These are phyloP conservation scores for Hypomontagnella submonticulosa DNA, from an alignment of 495 filamentous ascomycete species.

Conservation along the genomic window DNA sequence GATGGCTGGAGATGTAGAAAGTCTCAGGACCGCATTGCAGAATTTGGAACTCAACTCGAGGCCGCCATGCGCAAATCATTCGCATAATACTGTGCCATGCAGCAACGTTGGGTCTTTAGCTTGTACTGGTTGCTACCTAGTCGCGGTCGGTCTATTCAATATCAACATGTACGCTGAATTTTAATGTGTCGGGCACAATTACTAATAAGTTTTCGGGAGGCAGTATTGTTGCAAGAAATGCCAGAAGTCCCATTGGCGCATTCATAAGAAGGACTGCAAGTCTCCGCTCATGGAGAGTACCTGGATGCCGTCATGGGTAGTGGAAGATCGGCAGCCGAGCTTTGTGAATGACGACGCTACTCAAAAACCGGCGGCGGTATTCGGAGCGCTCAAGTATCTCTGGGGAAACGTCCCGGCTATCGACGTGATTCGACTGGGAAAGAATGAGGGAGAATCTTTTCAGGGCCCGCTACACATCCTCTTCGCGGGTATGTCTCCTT, in stretches of 20 bases:
- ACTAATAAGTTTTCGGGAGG: neutral
- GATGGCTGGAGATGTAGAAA: neutral
- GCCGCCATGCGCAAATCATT: slow-evolving; percentile 3
- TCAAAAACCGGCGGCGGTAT: too few relatives aligned
- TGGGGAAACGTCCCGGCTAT: slow-evolving; percentile 59
- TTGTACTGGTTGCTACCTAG: slow-evolving; percentile 15
- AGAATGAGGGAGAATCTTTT: slow-evolving; percentile 55
- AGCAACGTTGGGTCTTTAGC: slow-evolving; percentile 5
- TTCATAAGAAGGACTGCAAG: slow-evolving; percentile 53
- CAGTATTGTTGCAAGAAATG: slow-evolving; percentile 56
- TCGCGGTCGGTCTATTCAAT: slow-evolving; percentile 7
- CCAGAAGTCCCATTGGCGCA: slow-evolving; percentile 48
- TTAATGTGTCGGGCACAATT: too few relatives aligned
- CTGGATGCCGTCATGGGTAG: slow-evolving; percentile 47
- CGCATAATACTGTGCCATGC: neutral
- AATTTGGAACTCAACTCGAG: neutral
- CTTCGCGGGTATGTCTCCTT: slow-evolving; percentile 51
- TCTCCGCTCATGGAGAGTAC: slow-evolving; percentile 42
- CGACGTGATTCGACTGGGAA: slow-evolving; percentile 52
- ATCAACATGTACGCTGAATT: neutral
- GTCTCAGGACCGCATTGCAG: neutral
- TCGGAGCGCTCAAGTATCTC: slow-evolving; percentile 39
- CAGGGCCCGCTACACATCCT: slow-evolving; percentile 47
- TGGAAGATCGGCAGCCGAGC: neutral
- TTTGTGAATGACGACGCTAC: neutral